Evolutionary conservation across 2,329 filamentous ascomycete species (phyloP), one percentile per base, ranked within the genome.

Genomic region (Botrytis sinoallii): DNA sequence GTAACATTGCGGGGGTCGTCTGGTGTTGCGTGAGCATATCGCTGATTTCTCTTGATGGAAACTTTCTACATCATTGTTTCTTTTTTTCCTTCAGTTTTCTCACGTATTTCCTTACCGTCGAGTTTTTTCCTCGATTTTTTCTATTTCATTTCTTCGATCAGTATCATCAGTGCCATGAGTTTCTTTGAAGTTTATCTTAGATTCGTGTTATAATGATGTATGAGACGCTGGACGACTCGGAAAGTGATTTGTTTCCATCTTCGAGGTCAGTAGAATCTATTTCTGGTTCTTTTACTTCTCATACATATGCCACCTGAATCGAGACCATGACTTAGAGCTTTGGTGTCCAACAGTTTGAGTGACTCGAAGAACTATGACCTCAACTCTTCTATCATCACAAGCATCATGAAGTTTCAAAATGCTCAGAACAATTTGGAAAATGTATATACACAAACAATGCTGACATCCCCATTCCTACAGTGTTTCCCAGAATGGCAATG

Each of bases 191-290:
- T 70, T 77, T 74, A 75, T 73, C 73, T 61, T 77, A 68, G 74
- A 61, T 67, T 77, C 76, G 73, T 73, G 46, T 77, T 76, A 73
- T 80, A 80, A 81, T 79, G 76, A 81, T 81, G 79, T 78, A 75
- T 77, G 78, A 77, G 80, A 80, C 80, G 79, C 79, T 79, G 79
- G 79, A 71, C 79, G 79, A 76, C 79, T 78, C 79, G 76, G 61
- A 75, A 68, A 75, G 48, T 75, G 40, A 80, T 60, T 46, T 76
- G 74, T 79, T 76, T 76, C 74, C 77, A 38, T 72, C 70, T 57
- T 76, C 71, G 74, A 80, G 79, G 80, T 81, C 71, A 79, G 79
- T 79, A 52, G 29, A 44, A 57, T 59, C 63, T 72, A 68, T 72
- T 72, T 63, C 40, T 42, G 63, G 73, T 22, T 35, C 48, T 59